These are phyloP conservation scores for Globisporangium recalcitrans DNA, from an alignment of 352 stramenopile species.

Conservation along the genomic window DNA sequence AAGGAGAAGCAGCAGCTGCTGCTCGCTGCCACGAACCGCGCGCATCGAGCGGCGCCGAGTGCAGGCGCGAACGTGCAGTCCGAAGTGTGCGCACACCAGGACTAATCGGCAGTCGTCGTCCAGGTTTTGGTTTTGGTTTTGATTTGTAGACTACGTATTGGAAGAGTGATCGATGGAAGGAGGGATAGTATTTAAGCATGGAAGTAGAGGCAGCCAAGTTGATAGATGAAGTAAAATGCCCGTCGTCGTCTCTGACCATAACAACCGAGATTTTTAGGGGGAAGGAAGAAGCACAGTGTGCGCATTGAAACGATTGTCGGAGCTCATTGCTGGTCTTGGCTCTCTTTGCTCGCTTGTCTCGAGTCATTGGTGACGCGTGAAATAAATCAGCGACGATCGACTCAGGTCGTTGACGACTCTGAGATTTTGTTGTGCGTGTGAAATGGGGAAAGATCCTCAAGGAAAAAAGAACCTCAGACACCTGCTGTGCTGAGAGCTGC, in stretches of 20 bases:
- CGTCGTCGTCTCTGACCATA: background rate
- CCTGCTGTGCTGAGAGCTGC: too few relatives aligned
- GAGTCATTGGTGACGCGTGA: background rate
- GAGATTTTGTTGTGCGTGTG: too few relatives aligned
- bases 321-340: background rate
- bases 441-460: too few relatives aligned
- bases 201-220: slow-evolving; percentile 1
- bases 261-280: background rate
- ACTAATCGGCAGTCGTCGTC: background rate
- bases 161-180: background rate
- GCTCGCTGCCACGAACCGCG: slow-evolving; percentile 3
- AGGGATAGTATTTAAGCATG: slow-evolving; percentile 8
- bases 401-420: background rate
- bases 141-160: slow-evolving; percentile 7
- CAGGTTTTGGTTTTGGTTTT: slow-evolving; percentile 1
- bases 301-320: background rate
- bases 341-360: too few relatives aligned
- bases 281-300: background rate
- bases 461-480: too few relatives aligned
- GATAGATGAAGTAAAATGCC: slow-evolving; percentile 10
- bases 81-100: slow-evolving; percentile 8
- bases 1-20: slow-evolving; percentile 19
- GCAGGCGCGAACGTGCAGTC: background rate
- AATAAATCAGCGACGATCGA: background rate
- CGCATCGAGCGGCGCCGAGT: background rate